phyloP scores from a whole-genome alignment of 768 basidiomycete genomes.

The Termitomyces sp. region DNA sequence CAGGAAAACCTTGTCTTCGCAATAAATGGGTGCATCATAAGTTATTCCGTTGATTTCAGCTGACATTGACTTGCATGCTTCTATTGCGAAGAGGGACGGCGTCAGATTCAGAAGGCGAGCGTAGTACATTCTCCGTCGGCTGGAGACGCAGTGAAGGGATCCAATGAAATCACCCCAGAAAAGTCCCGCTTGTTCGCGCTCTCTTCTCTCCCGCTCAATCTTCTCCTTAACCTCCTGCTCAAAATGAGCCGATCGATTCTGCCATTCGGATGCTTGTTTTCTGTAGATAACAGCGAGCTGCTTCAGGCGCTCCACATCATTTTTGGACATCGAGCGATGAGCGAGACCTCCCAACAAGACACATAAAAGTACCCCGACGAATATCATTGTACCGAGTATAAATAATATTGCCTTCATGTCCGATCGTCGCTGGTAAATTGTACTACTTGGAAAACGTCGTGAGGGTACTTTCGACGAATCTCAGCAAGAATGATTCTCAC shows the following conservation, averaged over 20 bases:
- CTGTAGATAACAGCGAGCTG: not conserved
- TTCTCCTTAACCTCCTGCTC: not conserved
- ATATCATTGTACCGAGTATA: not conserved
- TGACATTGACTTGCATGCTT: conserved; percentile 12
- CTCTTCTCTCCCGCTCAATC: not conserved
- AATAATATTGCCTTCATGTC: not conserved
- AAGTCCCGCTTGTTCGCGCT: conserved; percentile 5
- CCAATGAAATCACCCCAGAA: conserved; percentile 9
- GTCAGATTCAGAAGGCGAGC: conserved; percentile 9
- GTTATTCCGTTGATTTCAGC: conserved; percentile 8
- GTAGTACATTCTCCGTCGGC: conserved; percentile 1
- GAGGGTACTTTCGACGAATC: not conserved
- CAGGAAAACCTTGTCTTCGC: conserved; percentile 9
- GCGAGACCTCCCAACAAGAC: not conserved
- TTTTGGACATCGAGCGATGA: not conserved
- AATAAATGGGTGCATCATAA: conserved; percentile 6
- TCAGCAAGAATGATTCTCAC: not conserved
- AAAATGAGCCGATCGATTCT: not conserved
- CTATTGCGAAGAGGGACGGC: conserved; percentile 3
- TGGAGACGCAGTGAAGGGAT: not conserved
- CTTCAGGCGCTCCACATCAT: not conserved
- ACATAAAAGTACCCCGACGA: not conserved
- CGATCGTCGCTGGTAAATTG: not conserved
- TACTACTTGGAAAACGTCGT: not conserved
- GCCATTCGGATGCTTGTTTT: not conserved